phyloP scores from a whole-genome alignment of 352 stramenopile species.

The Phytophthora nicotianae region DNA sequence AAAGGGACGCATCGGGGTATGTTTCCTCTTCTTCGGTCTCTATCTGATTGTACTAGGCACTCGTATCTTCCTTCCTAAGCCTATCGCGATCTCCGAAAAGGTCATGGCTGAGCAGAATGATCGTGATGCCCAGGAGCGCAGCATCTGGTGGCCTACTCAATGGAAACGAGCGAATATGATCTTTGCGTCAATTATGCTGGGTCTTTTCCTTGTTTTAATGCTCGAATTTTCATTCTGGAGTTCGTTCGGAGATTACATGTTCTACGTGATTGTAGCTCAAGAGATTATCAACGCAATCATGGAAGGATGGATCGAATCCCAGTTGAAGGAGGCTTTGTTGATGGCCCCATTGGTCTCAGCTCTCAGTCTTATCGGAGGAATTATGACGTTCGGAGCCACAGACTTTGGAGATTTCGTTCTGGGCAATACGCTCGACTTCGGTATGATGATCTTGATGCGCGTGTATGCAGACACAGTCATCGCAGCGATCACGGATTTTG shows the following conservation, averaged over 20 bases:
- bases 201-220: constrained; percentile 93
- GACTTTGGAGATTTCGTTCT: constrained; percentile 98
- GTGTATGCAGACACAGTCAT: constrained; percentile 92
- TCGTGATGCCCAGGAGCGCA: constrained; percentile 62
- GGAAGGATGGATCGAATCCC: constrained; percentile 89
- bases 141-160: constrained; percentile 90
- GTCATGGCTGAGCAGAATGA: constrained; percentile 87
- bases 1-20: constrained; percentile 91
- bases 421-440: constrained; percentile 94
- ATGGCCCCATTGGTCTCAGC: constrained; percentile 90
- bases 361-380: constrained; percentile 88
- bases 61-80: constrained; percentile 93
- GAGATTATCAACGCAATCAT: constrained; percentile 91
- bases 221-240: constrained; percentile 97
- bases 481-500: constrained; percentile 73
- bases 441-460: constrained; percentile 93
- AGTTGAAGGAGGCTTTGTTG: constrained; percentile 92
- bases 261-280: constrained; percentile 94
- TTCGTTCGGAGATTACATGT: constrained; percentile 95
- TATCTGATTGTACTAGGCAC: constrained; percentile 85
- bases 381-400: constrained; percentile 95
- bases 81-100: constrained; percentile 89
- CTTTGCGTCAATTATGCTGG: constrained; percentile 92
- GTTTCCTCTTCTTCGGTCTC: constrained; percentile 92
- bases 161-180: constrained; percentile 97